phyloP scores from a whole-genome alignment of 2,329 filamentous ascomycete genomes.

The Paraphoma sp. region DNA sequence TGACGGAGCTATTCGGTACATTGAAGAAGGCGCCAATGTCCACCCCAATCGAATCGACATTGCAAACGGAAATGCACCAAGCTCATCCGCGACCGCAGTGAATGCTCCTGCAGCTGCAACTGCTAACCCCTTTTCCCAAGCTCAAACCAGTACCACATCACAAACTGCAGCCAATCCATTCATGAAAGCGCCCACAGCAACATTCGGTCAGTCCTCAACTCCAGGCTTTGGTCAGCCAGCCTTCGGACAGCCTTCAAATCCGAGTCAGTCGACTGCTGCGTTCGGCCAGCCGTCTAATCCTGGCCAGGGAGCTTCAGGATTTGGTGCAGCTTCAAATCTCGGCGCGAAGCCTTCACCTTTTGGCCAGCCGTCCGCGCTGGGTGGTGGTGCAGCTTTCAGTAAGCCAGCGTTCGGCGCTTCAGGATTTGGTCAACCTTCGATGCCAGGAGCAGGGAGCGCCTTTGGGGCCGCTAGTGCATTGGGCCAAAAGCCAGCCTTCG shows the following conservation, averaged over 20 bases:
- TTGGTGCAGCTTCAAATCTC: conserved; percentile 48
- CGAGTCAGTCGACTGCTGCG: conserved; percentile 23
- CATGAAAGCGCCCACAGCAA: conserved; percentile 45
- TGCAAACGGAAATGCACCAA: conserved; percentile 24
- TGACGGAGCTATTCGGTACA: conserved; percentile 64
- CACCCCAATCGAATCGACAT: conserved; percentile 45
- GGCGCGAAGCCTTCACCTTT: conserved; percentile 36
- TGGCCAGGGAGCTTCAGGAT: conserved; percentile 35
- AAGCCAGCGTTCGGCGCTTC: conserved; percentile 38
- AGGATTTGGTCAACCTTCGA: conserved; percentile 51
- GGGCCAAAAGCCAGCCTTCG: conserved; percentile 38
- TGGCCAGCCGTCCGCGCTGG: conserved; percentile 38
- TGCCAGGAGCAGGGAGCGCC: conserved; percentile 27
- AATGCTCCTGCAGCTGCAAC: conserved; percentile 9
- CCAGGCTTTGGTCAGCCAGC: conserved; percentile 30
- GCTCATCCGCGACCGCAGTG: neutral
- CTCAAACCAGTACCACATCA: conserved; percentile 16
- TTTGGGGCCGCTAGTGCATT: conserved; percentile 25
- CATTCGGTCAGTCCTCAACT: conserved; percentile 47
- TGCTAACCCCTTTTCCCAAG: conserved; percentile 4
- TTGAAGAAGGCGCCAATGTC: conserved; percentile 44
- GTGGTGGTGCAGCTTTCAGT: conserved; percentile 47
- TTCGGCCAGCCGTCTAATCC: conserved; percentile 51
- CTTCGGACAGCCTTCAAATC: conserved; percentile 51
- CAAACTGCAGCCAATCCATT: conserved; percentile 39